phyloP scores from a whole-genome alignment of 1,284 basidiomycete genomes.

The Neolentinus lepideus region DNA sequence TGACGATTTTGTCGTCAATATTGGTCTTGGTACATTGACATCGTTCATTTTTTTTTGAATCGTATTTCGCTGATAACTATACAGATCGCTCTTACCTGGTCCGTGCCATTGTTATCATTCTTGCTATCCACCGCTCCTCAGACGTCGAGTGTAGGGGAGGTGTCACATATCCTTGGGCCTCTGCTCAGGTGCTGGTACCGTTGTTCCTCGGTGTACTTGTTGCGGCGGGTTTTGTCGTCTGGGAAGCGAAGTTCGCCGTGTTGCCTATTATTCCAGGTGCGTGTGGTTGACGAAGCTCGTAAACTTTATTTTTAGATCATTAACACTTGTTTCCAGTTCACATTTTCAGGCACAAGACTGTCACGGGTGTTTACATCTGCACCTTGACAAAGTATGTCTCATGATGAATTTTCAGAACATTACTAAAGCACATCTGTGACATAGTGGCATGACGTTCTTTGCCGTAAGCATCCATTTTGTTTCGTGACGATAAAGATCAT shows the following conservation, averaged over 20 bases:
- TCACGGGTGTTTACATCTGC: slow-evolving; percentile 27
- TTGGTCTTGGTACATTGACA: slow-evolving; percentile 16
- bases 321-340: slow-evolving; percentile 18
- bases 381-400: slow-evolving; percentile 24
- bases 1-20: slow-evolving; percentile 31
- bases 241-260: slow-evolving; percentile 32
- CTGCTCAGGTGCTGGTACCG: slow-evolving; percentile 29
- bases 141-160: slow-evolving; percentile 22
- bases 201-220: slow-evolving; percentile 30
- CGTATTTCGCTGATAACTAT: neutral
- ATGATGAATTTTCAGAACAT: neutral
- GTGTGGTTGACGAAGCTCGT: neutral
- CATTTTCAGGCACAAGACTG: slow-evolving; percentile 34
- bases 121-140: neutral
- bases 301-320: slow-evolving; percentile 8
- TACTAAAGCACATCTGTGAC: neutral
- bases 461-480: neutral
- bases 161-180: slow-evolving; percentile 27
- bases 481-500: neutral
- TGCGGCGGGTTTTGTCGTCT: slow-evolving; percentile 30
- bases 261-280: slow-evolving; percentile 30
- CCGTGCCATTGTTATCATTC: slow-evolving; percentile 1
- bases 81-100: slow-evolving; percentile 3
- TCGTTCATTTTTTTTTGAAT: slow-evolving; percentile 19
- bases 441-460: slow-evolving; percentile 6